Evolutionary conservation across 2,329 filamentous ascomycete genomes (phyloP), one percentile per base, ranked within the genome.

Genomic region (Phyllachora maydis): DNA sequence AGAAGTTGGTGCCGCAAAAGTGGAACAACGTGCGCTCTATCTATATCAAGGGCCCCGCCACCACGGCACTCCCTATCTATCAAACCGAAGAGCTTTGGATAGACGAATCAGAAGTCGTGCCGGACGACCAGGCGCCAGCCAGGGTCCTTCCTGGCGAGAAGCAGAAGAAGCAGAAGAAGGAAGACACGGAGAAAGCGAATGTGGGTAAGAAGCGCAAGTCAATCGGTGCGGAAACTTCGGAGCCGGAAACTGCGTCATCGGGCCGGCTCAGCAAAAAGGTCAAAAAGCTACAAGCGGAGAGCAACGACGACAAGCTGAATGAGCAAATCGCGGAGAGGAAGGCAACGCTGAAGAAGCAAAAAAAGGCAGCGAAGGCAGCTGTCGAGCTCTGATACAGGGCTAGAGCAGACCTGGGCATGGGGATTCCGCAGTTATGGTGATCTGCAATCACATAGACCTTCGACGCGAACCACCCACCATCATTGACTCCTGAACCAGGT

Each of bases 21-120:
- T 93, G 83, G 82, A 67, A 66, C 39, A 88, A 85, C 45, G 63
- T 95, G 32, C 72, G 73, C 47, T 66, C 67, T 32, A 54, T 98
- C 30, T 82, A 91, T 47, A 61, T 98, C 56, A 98, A 95, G 61
- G 79, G 81, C 3, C 74, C 79, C 14, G 70, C 78, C 41, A 92
- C 85, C 4, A 74, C 72, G 30, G 76, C 85, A 6, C 59, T 98
- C 40, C 88, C 88, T n/a, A 71, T 98, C 42, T 98, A 82, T 78
- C 54, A 92, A 42, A 77, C 85, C 4, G 74, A 82, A 35, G 82
- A 93, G 58, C 59, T 98, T 32, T 98, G 88, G 82, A 49, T 73
- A 10, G 77, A 88, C 33, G 16, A 68, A 30, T 71, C 79, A 31
- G 66, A 74, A 40, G 67, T 92, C 5, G 54, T 88, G 17, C 52